Base-by-base conservation (phyloP, 257 asterid species). In the Solanum infundibuliforme region DNA sequence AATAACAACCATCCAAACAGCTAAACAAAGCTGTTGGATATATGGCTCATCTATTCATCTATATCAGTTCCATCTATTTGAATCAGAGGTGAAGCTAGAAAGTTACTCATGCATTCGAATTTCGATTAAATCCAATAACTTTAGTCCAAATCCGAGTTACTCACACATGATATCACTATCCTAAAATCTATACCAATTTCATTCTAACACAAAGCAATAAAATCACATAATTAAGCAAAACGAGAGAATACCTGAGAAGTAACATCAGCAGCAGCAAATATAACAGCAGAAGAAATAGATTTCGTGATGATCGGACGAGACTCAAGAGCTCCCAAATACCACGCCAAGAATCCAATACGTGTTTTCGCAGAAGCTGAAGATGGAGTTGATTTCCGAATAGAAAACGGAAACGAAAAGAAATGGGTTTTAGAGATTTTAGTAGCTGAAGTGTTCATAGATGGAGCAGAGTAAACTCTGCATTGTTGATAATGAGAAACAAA, bases 251-350 rank as follows among this genome's bases (percentile, higher is more conserved):
- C 98, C 98, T 96, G 99, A 18, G 99, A 94, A 52, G 98, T 92
- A 38, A 91, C 68, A 87, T 96, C 99, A 39, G 99, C 98, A 16
- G 93, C 96, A 7, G 93, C 98, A 84, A 94, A 95, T 83, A 96
- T 96, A 29, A 94, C 21, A 48, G 94, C 92, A 11, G 97, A 84
- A 21, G 99, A 94, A 25, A 95, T 25, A 83, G 95, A 86, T 85
- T 96, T 95, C 1, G 99, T 96, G 74, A 93, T 20, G 84, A 95
- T 89, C 7, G 99, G 98, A 34, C 97, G 93, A n/a, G 91, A 85
- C 11, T 94, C 94, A 62, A 96, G 92, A 94, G 91, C 86, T 20
- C 94, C 90, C 92, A 96, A 90, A 83, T 96, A 96, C 98, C 99
- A 96, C 16, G 89, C 66, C 27, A 96, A 90, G 41, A 93, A 69